phyloP scores from a whole-genome alignment of 345 rosid species.

The Clausena lansium region DNA sequence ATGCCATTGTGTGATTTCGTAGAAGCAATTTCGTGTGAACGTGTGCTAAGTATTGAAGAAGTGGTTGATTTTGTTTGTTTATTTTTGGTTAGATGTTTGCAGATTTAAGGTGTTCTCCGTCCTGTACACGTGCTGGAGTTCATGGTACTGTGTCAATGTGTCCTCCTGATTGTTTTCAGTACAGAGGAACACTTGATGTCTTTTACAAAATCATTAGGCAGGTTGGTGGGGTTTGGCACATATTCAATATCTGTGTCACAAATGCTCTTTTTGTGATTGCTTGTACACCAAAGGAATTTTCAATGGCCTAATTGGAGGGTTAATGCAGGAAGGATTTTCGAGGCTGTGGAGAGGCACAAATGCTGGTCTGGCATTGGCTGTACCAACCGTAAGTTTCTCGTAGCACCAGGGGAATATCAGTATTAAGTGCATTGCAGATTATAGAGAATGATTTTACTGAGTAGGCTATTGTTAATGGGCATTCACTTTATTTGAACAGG shows the following conservation, averaged over 20 bases:
- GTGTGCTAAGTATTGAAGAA: neutral
- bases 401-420: neutral
- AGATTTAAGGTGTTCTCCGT: constrained; percentile 90
- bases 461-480: neutral
- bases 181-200: constrained; percentile 95
- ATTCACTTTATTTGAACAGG: constrained; percentile 43
- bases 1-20: constrained; percentile 1
- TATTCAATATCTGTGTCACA: neutral
- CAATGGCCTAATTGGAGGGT: constrained; percentile 15
- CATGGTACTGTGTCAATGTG: constrained; percentile 97
- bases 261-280: constrained; percentile 8
- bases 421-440: neutral
- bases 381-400: constrained; percentile 66
- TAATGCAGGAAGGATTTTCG: constrained; percentile 75
- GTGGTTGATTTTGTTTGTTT: constrained; percentile 1
- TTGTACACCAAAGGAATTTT: neutral
- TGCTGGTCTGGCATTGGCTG: constrained; percentile 91
- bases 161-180: constrained; percentile 98
- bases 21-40: neutral
- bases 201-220: constrained; percentile 84
- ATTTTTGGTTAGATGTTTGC: constrained; percentile 72
- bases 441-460: neutral
- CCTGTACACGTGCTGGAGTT: constrained; percentile 92
- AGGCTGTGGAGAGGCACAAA: constrained; percentile 99
- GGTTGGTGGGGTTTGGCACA: constrained; percentile 41